A percentile compares a stretch with the other conserved stretches of the same genome.
These are phyloP conservation scores for Talaromyces islandicus DNA, from an alignment of 2,329 filamentous ascomycete genomes.

Conservation along the genomic window DNA sequence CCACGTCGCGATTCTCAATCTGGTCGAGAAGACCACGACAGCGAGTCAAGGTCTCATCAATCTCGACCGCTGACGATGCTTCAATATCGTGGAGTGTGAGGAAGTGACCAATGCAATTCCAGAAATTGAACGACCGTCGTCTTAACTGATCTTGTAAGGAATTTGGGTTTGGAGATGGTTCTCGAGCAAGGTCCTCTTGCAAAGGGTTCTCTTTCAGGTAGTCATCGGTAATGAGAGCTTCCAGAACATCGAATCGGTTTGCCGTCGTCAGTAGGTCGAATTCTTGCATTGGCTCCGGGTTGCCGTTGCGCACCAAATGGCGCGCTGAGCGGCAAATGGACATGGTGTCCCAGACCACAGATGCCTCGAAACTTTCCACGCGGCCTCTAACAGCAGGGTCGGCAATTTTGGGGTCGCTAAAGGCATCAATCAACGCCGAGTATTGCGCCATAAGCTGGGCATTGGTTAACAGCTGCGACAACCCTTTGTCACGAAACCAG, in stretches of 20 bases:
- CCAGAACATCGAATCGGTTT: conserved; percentile 68
- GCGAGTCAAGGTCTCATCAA: conserved; percentile 59
- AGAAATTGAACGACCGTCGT: conserved; percentile 68
- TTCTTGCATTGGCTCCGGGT: conserved; percentile 31
- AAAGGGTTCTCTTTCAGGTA: conserved; percentile 50
- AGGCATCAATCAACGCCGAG: conserved; percentile 54
- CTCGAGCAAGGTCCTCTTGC: conserved; percentile 36
- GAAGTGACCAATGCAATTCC: conserved; percentile 71
- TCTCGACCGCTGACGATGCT: conserved; percentile 46
- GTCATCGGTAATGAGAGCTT: conserved; percentile 69
- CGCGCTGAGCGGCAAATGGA: conserved; percentile 44
- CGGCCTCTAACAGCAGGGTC: conserved; percentile 32
- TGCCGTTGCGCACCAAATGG: conserved; percentile 28
- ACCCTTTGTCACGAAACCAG: conserved; percentile 65
- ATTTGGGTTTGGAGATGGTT: conserved; percentile 29
- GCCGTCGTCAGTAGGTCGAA: conserved; percentile 60
- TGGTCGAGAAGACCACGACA: conserved; percentile 69
- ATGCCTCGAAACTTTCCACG: conserved; percentile 51
- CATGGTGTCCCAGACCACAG: conserved; percentile 56
- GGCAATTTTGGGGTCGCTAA: conserved; percentile 33
- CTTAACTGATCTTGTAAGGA: conserved; percentile 47
- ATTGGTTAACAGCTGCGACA: conserved; percentile 50
- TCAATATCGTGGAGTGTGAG: conserved; percentile 60
- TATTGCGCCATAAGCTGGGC: conserved; percentile 60
- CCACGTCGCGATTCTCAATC: conserved; percentile 79